Percentiles rank a stretch among this genome's conserved stretches.
Evolutionary conservation across 352 stramenopile species (phyloP).

Genomic region (Phytopythium litorale): DNA sequence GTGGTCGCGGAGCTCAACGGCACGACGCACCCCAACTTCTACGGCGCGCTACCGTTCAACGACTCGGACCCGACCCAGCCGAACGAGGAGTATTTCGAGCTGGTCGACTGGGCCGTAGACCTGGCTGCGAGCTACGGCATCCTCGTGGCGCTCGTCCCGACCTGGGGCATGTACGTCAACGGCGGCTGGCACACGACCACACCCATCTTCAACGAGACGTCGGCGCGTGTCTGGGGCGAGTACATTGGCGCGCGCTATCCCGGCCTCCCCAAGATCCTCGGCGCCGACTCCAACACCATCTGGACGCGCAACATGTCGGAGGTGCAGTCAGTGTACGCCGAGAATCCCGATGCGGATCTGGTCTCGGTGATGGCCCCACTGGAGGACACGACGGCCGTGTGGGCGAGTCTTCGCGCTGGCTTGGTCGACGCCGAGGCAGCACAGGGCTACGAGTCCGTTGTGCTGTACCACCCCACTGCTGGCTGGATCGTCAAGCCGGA

Average conservation of each 20-base stretch:
- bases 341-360: constrained; percentile 4
- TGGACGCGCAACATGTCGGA: constrained; percentile 17
- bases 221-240: constrained; percentile 7
- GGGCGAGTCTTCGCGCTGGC: constrained; percentile 12
- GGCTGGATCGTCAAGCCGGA: constrained; percentile 1
- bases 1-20: constrained; percentile 20
- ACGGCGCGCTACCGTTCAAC: constrained; percentile 22
- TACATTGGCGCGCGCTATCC: constrained; percentile 12
- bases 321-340: constrained; percentile 8
- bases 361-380: constrained; percentile 2
- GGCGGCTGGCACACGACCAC: constrained; percentile 10
- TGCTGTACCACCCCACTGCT: constrained; percentile 8
- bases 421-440: constrained; percentile 8
- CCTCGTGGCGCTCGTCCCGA: constrained; percentile 10
- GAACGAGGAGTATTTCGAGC: constrained; percentile 20
- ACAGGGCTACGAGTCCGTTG: constrained; percentile 5
- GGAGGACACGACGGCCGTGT: constrained; percentile 15
- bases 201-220: constrained; percentile 6
- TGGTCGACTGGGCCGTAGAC: constrained; percentile 19
- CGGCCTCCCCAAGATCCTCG: constrained; percentile 18
- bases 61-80: constrained; percentile 18
- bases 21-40: constrained; percentile 22
- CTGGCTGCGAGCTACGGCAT: constrained; percentile 22
- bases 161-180: constrained; percentile 21
- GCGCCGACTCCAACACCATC: constrained; percentile 15